Base-by-base conservation (phyloP, 225 moss, liverwort and hornwort genomes). In the Sphagnum tenellum region DNA sequence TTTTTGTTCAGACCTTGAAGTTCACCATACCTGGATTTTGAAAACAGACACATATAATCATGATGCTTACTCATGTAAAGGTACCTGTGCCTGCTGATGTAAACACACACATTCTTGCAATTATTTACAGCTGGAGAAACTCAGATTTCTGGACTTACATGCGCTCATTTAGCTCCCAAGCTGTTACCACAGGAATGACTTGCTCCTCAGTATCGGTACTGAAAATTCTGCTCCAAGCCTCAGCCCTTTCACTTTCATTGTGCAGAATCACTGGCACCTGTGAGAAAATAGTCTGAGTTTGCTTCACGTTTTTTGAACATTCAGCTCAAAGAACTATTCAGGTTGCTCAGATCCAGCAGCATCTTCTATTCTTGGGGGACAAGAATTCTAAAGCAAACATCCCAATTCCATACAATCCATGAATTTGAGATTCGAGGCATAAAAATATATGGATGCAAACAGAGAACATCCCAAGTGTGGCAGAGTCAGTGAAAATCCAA, bases 131-230 rank as follows among this genome's bases (percentile, higher is more conserved):
- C 29, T 29, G 29, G 29, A 29, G 29, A 29, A 0, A 29, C 29
- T 29, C 29, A 29, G 29, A n/a, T n/a, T n/a, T n/a, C n/a, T n/a
- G n/a, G 45, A 65, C 79, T 74, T 69, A 95, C 94, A 95, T 91
- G 65, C 94, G 86, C 72, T 95, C 94, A 52, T 95, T 95, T 0
- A 95, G 84, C 75, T 95, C 88, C 94, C 94, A 95, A 44, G 94
- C 91, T 66, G 79, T 89, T 12, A 95, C 67, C 49, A 95, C 94
- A 1, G 94, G 94, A 62, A 95, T 95, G 9, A 86, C 80, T 77
- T 86, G 82, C 48, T 84, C 77, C 49, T 86, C 80, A 3, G 86
- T 86, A n/a, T 78, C 82, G 44, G 77, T 79, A 61, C 91, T 91
- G 49, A 86, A 88, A 62, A 95, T 86, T 44, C 69, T 84, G 70